Evolutionary conservation across 768 basidiomycete genomes (phyloP).

Genomic region (Leccinum imitatum): DNA sequence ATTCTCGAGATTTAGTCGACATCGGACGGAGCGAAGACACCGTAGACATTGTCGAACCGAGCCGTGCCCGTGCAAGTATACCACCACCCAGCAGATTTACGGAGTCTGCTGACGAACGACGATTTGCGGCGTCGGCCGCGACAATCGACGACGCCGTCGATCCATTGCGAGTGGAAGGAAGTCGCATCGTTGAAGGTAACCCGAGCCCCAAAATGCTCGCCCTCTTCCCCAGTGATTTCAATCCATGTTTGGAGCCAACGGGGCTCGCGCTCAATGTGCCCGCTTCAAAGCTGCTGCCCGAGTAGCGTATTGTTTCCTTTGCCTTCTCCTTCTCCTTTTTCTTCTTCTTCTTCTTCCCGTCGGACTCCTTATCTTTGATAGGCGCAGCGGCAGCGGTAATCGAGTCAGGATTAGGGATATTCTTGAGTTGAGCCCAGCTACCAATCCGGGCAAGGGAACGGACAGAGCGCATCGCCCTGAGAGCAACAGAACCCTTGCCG

Average conservation of each 20-base stretch:
- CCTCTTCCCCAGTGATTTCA: constrained; percentile 49
- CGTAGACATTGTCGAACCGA: constrained; percentile 41
- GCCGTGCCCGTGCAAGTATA: constrained; percentile 34
- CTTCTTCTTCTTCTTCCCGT: constrained; percentile 35
- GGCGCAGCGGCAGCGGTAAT: constrained; percentile 26
- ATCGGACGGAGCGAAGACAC: constrained; percentile 48
- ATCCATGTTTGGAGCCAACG: constrained; percentile 20
- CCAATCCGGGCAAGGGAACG: constrained; percentile 69
- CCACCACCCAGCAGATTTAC: constrained; percentile 30
- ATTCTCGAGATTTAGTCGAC: constrained; percentile 41
- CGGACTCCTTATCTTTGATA: constrained; percentile 30
- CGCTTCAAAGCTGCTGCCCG: constrained; percentile 66
- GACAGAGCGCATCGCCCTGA: constrained; percentile 77
- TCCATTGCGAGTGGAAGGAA: constrained; percentile 37
- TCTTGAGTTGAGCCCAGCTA: constrained; percentile 65
- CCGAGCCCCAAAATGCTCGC: constrained; percentile 61
- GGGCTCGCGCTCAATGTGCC: constrained; percentile 50
- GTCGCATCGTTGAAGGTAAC: constrained; percentile 53
- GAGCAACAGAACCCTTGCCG: constrained; percentile 62
- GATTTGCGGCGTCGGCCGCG: constrained; percentile 1
- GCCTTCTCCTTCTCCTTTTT: constrained; percentile 36
- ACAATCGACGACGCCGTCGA: constrained; percentile 39
- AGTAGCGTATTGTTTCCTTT: constrained; percentile 42
- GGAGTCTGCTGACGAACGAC: constrained; percentile 35
- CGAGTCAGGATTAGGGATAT: constrained; percentile 33